phyloP scores from a whole-genome alignment of 2,329 filamentous ascomycete genomes.

The Pseudomassariella vexata region DNA sequence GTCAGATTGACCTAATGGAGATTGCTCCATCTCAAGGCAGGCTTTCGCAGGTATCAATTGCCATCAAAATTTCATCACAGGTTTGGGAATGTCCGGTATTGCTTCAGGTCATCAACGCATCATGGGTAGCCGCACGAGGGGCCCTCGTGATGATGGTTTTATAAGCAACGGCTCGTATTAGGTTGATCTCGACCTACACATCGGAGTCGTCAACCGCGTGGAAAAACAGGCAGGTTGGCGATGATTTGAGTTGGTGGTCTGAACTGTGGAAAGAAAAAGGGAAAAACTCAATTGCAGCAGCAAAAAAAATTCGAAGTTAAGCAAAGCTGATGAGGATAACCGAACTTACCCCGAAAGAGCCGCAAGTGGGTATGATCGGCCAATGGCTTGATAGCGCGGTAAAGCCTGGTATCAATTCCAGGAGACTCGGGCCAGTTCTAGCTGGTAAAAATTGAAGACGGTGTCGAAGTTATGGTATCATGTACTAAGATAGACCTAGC shows the following conservation, averaged over 20 bases:
- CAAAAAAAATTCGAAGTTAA: slow-evolving; percentile 11
- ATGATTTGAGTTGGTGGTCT: slow-evolving; percentile 42
- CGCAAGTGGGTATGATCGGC: too few relatives aligned
- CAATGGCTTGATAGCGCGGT: too few relatives aligned
- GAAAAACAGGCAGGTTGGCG: slow-evolving; percentile 29
- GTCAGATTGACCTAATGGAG: background rate
- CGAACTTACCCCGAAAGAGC: too few relatives aligned
- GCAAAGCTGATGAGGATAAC: too few relatives aligned
- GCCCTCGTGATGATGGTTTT: slow-evolving; percentile 67
- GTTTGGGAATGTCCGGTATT: slow-evolving; percentile 45
- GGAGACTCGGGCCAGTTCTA: too few relatives aligned
- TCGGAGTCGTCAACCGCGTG: slow-evolving; percentile 45
- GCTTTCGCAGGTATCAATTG: background rate
- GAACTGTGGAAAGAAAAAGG: slow-evolving; percentile 23
- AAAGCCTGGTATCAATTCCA: too few relatives aligned
- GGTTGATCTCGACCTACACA: slow-evolving; percentile 53
- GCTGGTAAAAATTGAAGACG: too few relatives aligned
- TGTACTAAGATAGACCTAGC: too few relatives aligned
- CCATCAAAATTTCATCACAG: slow-evolving; percentile 2
- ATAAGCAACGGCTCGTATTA: slow-evolving; percentile 50
- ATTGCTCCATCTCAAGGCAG: background rate
- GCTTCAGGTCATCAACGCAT: slow-evolving; percentile 64
- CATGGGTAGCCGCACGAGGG: slow-evolving; percentile 54
- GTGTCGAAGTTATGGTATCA: too few relatives aligned
- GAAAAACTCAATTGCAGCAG: slow-evolving; percentile 13